phyloP scores from a whole-genome alignment of 2,329 filamentous ascomycete genomes.

The Aureobasidium sp. region DNA sequence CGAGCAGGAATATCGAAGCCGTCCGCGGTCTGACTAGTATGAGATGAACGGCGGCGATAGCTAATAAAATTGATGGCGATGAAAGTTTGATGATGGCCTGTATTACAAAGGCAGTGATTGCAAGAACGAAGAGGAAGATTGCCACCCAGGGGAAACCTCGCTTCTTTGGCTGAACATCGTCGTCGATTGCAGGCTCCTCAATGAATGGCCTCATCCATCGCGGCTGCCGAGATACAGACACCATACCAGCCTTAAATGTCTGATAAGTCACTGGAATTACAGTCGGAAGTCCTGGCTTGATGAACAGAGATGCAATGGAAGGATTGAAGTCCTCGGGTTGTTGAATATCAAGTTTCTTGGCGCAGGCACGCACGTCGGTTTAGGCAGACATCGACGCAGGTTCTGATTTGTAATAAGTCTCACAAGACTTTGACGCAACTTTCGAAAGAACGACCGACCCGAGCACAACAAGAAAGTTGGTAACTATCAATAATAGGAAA shows the following conservation, averaged over 20 bases:
- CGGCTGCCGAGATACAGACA: not conserved
- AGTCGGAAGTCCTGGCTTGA: not conserved
- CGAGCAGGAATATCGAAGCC: conserved; percentile 23
- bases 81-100: conserved; percentile 16
- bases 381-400: not conserved
- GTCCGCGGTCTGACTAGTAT: conserved; percentile 24
- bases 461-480: not conserved
- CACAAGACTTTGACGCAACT: not conserved
- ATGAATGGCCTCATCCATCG: conserved; percentile 49
- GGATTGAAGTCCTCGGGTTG: not conserved
- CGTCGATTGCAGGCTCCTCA: conserved; percentile 29
- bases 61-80: conserved; percentile 19
- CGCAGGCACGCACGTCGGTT: not conserved
- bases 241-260: not conserved
- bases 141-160: conserved; percentile 26
- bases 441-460: too few relatives aligned
- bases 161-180: conserved; percentile 27
- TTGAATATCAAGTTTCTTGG: not conserved
- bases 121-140: conserved; percentile 27
- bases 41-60: conserved; percentile 20
- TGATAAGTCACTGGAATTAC: not conserved
- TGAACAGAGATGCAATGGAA: not conserved
- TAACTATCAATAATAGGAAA: not conserved
- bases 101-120: conserved; percentile 8
- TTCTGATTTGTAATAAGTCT: not conserved